These are phyloP conservation scores for Rhizopogon vesiculosus DNA, from an alignment of 768 basidiomycete species.

Conservation along the genomic window DNA sequence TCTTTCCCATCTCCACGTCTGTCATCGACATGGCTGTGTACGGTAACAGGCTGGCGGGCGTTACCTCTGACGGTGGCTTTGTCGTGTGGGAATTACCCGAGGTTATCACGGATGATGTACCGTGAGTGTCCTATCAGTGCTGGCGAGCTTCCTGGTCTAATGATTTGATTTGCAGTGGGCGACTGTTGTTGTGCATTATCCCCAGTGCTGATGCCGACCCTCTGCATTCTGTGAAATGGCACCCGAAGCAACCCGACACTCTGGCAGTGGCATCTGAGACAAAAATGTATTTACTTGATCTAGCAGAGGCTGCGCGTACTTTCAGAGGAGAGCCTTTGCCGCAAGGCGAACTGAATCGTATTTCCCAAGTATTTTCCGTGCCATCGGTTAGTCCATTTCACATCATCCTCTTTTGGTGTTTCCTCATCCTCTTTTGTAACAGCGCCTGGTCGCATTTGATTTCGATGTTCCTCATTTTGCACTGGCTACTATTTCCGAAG, in stretches of 20 bases:
- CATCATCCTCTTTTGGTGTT: neutral
- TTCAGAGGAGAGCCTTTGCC: constrained; percentile 63
- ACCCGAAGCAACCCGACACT: constrained; percentile 75
- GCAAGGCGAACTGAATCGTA: constrained; percentile 64
- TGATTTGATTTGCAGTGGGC: constrained; percentile 42
- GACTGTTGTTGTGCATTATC: constrained; percentile 67
- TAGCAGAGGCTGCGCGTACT: constrained; percentile 54
- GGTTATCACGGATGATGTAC: constrained; percentile 79
- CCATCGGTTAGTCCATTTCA: constrained; percentile 51
- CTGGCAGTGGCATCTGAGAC: constrained; percentile 80
- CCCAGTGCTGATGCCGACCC: constrained; percentile 49
- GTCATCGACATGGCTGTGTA: constrained; percentile 86
- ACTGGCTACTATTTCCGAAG: constrained; percentile 77
- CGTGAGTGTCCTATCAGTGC: constrained; percentile 43
- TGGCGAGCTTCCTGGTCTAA: constrained; percentile 2
- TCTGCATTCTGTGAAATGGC: constrained; percentile 84
- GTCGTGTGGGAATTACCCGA: constrained; percentile 87
- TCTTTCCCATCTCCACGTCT: constrained; percentile 58
- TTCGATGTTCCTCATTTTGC: constrained; percentile 77
- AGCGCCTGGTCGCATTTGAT: constrained; percentile 82
- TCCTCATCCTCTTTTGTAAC: constrained; percentile 4
- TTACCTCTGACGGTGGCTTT: constrained; percentile 85
- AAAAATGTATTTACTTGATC: constrained; percentile 72
- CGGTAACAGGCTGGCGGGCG: constrained; percentile 77
- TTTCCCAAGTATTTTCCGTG: constrained; percentile 63